Conservation (phyloP, 2,329 filamentous ascomycete genomes). For the Penicillium freii region DNA sequence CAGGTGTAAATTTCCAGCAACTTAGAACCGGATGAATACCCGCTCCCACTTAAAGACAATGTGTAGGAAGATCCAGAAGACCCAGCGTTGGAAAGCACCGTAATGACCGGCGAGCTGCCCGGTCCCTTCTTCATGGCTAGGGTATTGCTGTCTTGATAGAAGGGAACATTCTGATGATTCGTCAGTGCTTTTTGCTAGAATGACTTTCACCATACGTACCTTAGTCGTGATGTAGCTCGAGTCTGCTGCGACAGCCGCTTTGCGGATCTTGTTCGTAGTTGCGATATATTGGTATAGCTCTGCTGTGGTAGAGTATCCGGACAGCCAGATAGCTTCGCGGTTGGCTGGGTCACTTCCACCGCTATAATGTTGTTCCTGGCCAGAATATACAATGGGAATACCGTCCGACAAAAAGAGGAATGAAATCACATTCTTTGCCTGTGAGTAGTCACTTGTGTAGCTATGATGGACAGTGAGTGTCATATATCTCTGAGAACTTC, state of each 20-base stretch:
- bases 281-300: slow-evolving; percentile 53
- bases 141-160: slow-evolving; percentile 45
- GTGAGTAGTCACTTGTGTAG: slow-evolving; percentile 36
- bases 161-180: slow-evolving; percentile 32
- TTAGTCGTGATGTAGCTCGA: slow-evolving; percentile 42
- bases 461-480: background rate
- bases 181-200: background rate
- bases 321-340: slow-evolving; percentile 60
- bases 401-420: slow-evolving; percentile 61
- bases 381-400: slow-evolving; percentile 65
- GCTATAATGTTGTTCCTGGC: slow-evolving; percentile 63
- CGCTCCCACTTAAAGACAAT: slow-evolving; percentile 23
- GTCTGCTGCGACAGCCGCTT: slow-evolving; percentile 41
- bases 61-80: slow-evolving; percentile 24
- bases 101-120: slow-evolving; percentile 41
- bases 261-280: slow-evolving; percentile 52
- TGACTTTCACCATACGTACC: slow-evolving; percentile 12
- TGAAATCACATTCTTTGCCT: slow-evolving; percentile 61
- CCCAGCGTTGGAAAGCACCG: slow-evolving; percentile 48
- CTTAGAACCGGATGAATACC: slow-evolving; percentile 21
- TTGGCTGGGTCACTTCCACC: slow-evolving; percentile 52
- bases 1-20: slow-evolving; percentile 41
- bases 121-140: slow-evolving; percentile 44
- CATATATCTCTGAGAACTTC: background rate
- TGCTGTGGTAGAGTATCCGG: slow-evolving; percentile 47